Evolutionary conservation across 805 yeast genomes (phyloP).

Genomic region (Suhomyces vadensis): DNA sequence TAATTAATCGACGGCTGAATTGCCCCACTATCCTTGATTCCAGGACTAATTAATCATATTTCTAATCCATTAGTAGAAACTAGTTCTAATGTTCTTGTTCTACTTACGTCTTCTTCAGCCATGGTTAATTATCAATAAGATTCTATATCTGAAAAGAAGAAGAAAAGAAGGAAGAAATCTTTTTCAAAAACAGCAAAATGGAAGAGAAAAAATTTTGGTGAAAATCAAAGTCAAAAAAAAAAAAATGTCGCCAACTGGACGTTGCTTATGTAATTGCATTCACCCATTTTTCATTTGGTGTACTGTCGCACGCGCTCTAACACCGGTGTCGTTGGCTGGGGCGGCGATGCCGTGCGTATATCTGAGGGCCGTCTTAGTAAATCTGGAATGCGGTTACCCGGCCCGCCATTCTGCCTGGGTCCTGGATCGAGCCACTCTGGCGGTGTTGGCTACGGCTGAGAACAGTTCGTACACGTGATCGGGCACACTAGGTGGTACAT

Average conservation of each 20-base stretch:
- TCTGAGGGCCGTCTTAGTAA: slow-evolving; percentile 5
- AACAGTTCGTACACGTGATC: not conserved
- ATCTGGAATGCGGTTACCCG: slow-evolving; percentile 10
- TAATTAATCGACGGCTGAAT: not conserved
- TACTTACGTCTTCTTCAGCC: slow-evolving; percentile 47
- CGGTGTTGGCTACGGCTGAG: not conserved
- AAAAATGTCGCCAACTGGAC: slow-evolving; percentile 7
- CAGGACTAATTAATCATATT: not conserved
- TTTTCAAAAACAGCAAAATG: slow-evolving; percentile 13
- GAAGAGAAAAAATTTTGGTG: slow-evolving; percentile 19
- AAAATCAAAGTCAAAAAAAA: slow-evolving; percentile 8
- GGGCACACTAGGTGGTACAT: slow-evolving; percentile 1
- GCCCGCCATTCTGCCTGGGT: no score
- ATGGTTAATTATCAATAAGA: slow-evolving; percentile 19
- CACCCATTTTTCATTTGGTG: not conserved
- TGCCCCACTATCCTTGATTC: not conserved
- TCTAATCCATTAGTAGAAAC: not conserved
- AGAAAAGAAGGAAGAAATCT: slow-evolving; percentile 16
- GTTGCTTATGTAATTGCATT: slow-evolving; percentile 3
- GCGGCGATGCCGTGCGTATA: slow-evolving; percentile 1
- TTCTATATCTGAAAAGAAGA: slow-evolving; percentile 8
- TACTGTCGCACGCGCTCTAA: slow-evolving; percentile 2
- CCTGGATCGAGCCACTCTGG: no score
- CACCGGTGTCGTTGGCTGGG: not conserved
- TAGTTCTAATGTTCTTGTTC: not conserved